Evolutionary conservation across 345 rosid genomes (phyloP).

Genomic region (Abelmoschus esculentus): DNA sequence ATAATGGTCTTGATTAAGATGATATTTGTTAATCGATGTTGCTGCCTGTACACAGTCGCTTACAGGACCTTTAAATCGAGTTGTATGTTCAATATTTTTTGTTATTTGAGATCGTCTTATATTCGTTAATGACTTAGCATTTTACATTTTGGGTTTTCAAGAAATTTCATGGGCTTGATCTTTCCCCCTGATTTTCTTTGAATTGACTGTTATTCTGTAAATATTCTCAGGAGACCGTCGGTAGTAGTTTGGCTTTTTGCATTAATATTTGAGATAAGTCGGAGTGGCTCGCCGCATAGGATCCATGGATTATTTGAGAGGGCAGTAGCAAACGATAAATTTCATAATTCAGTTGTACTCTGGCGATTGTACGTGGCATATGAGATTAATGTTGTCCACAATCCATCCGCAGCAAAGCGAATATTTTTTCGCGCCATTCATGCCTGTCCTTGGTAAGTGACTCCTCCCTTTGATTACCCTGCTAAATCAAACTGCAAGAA

Average conservation of each 20-base stretch:
- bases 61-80: not conserved
- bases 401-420: constrained; percentile 63
- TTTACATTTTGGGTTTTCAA: not conserved
- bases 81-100: not conserved
- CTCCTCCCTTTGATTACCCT: not conserved
- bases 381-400: constrained; percentile 54
- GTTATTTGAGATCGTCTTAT: not conserved
- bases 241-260: constrained; percentile 68
- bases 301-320: constrained; percentile 83
- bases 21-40: not conserved
- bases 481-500: not conserved
- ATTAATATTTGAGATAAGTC: constrained; percentile 64
- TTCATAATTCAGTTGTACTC: constrained; percentile 53
- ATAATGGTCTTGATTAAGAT: not conserved
- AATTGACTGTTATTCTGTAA: not conserved
- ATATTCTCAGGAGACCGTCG: constrained; percentile 61
- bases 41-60: not conserved
- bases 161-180: not conserved
- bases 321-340: constrained; percentile 57
- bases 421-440: constrained; percentile 86
- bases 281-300: constrained; percentile 62
- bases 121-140: not conserved
- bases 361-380: constrained; percentile 90
- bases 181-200: not conserved
- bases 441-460: constrained; percentile 82